phyloP scores from a whole-genome alignment of 1,284 basidiomycete species.

The Somion occarium region DNA sequence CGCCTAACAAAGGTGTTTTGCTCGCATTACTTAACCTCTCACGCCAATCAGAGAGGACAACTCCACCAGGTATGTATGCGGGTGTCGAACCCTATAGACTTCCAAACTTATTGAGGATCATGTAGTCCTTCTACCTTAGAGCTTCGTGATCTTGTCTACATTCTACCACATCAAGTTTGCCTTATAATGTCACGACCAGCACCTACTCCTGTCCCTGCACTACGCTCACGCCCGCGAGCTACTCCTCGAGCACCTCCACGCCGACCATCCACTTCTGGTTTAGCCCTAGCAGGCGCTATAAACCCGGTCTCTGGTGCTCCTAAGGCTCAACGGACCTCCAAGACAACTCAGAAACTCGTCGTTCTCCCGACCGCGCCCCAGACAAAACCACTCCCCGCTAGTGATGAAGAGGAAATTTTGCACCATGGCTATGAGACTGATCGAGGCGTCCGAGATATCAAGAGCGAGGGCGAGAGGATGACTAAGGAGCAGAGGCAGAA shows the following conservation, averaged over 20 bases:
- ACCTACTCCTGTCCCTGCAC: not conserved
- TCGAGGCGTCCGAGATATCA: constrained; percentile 61
- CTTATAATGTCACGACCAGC: too few species aligned
- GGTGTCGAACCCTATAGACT: too few species aligned
- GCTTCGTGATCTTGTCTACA: too few species aligned
- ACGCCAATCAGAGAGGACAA: too few species aligned
- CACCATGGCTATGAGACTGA: constrained; percentile 62
- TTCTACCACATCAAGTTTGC: too few species aligned
- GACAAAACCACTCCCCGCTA: constrained; percentile 67
- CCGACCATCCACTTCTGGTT: constrained; percentile 24
- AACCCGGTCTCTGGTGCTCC: constrained; percentile 22
- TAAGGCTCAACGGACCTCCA: constrained; percentile 73
- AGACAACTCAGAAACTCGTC: constrained; percentile 90
- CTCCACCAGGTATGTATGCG: too few species aligned
- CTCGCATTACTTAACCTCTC: too few species aligned
- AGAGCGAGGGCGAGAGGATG: constrained; percentile 81
- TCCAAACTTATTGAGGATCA: too few species aligned
- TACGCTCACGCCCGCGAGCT: constrained; percentile 3
- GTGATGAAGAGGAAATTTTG: constrained; percentile 42
- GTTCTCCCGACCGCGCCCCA: constrained; percentile 89
- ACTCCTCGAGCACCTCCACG: constrained; percentile 15
- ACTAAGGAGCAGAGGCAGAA: constrained; percentile 70
- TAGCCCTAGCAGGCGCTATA: constrained; percentile 18
- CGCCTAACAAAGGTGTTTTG: too few species aligned
- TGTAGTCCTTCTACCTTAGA: too few species aligned